Evolutionary conservation across 805 yeast genomes (phyloP).

Genomic region (Debaryomyces castellii): DNA sequence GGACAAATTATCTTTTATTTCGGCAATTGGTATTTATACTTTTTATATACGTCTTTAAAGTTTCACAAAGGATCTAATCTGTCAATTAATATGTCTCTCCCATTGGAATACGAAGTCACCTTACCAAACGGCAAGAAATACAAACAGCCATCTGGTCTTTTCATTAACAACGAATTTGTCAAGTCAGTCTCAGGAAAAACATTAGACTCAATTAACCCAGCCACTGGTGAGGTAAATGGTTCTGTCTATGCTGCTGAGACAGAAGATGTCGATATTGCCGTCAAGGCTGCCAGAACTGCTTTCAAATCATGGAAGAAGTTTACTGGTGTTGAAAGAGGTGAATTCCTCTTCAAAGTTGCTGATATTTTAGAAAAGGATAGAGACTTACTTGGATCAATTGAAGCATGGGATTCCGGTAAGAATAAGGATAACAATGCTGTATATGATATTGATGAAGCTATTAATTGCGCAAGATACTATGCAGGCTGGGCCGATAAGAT

Average conservation of each 20-base stretch:
- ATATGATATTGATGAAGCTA: slow-evolving; percentile 48
- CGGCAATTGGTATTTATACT: too few species aligned
- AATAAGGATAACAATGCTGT: slow-evolving; percentile 48
- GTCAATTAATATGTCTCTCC: slow-evolving; percentile 28
- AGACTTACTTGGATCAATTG: slow-evolving; percentile 36
- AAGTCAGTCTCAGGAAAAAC: slow-evolving; percentile 33
- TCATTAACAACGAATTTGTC: slow-evolving; percentile 46
- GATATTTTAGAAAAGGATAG: slow-evolving; percentile 31
- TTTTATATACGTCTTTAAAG: too few species aligned
- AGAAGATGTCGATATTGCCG: slow-evolving; percentile 44
- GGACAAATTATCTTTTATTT: too few species aligned
- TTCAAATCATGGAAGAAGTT: slow-evolving; percentile 48
- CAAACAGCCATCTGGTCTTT: slow-evolving; percentile 62
- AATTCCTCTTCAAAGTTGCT: slow-evolving; percentile 36
- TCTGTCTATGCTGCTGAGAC: slow-evolving; percentile 40
- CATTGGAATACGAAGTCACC: slow-evolving; percentile 38
- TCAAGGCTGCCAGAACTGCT: slow-evolving; percentile 36
- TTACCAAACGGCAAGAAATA: slow-evolving; percentile 51
- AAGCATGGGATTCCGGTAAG: slow-evolving; percentile 50
- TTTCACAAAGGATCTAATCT: neutral
- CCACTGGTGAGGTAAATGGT: slow-evolving; percentile 44
- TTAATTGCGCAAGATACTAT: slow-evolving; percentile 48
- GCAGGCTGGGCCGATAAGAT: slow-evolving; percentile 66
- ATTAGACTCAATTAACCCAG: slow-evolving; percentile 42
- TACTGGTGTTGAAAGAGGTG: slow-evolving; percentile 42